Conservation (phyloP, 768 basidiomycete genomes). For the Sarcodon sp. region DNA sequence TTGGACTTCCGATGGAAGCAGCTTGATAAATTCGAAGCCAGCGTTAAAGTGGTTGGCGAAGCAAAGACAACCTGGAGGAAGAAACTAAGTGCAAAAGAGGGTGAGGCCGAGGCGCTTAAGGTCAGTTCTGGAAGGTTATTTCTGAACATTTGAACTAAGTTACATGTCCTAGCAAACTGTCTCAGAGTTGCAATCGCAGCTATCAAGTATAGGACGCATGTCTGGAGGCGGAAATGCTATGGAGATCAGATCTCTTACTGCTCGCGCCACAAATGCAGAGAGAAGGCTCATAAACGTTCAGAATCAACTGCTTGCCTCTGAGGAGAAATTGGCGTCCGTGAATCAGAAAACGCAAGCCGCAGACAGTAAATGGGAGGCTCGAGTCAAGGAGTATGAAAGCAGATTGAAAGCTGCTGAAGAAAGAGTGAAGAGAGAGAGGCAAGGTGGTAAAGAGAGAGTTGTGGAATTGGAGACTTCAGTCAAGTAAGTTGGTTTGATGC, state of each 20-base stretch:
- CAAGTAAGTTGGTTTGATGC: constrained; percentile 32
- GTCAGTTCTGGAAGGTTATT: constrained; percentile 24
- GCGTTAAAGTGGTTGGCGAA: constrained; percentile 72
- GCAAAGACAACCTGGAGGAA: constrained; percentile 76
- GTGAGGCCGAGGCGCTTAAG: constrained; percentile 83
- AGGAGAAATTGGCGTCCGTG: constrained; percentile 70
- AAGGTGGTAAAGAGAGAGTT: constrained; percentile 84
- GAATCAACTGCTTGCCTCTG: constrained; percentile 73
- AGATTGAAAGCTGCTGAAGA: constrained; percentile 77
- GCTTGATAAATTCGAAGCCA: constrained; percentile 84
- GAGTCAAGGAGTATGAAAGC: constrained; percentile 88
- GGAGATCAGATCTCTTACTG: constrained; percentile 57
- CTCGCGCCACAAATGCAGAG: constrained; percentile 76
- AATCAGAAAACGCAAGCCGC: constrained; percentile 60
- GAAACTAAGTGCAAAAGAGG: constrained; percentile 71
- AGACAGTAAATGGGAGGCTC: constrained; percentile 86
- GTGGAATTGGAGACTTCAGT: constrained; percentile 58
- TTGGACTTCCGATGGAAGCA: constrained; percentile 84
- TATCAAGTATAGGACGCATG: constrained; percentile 38
- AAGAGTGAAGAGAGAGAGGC: constrained; percentile 84
- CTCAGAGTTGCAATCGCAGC: constrained; percentile 59
- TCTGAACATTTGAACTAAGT: not conserved
- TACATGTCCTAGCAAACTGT: constrained; percentile 44
- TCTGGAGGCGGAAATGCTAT: constrained; percentile 47
- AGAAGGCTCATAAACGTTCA: constrained; percentile 75